Percentiles rank a stretch among this genome's conserved stretches.
Conservation (phyloP, 352 stramenopile species). For the Globisporangium parvum region DNA sequence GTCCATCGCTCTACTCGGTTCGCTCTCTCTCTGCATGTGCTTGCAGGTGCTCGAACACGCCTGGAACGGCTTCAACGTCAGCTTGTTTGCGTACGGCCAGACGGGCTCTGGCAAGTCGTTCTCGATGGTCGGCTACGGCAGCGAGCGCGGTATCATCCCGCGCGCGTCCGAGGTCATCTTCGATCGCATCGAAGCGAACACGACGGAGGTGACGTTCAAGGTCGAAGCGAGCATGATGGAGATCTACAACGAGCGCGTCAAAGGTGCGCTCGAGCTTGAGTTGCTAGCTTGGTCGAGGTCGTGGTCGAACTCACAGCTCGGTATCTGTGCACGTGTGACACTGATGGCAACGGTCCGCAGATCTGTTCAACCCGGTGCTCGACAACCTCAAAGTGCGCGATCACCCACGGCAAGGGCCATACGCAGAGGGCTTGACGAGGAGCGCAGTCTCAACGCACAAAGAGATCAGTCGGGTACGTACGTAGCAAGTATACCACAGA, state of each 20-base stretch:
- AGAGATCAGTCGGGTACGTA: constrained; percentile 70
- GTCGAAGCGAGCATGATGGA: constrained; percentile 89
- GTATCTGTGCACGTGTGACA: not conserved
- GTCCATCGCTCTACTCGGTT: too few species aligned
- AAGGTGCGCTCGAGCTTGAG: constrained; percentile 28
- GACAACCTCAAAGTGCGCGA: constrained; percentile 88
- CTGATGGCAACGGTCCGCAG: constrained; percentile 16
- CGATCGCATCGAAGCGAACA: constrained; percentile 55
- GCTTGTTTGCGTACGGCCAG: constrained; percentile 83
- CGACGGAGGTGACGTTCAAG: constrained; percentile 55
- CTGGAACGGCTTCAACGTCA: constrained; percentile 89
- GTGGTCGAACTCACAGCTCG: not conserved
- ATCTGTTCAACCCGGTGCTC: constrained; percentile 78
- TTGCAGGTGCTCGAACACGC: constrained; percentile 77
- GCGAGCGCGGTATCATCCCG: constrained; percentile 80
- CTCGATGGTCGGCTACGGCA: constrained; percentile 84
- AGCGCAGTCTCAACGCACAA: constrained; percentile 76
- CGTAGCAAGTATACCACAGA: too few species aligned
- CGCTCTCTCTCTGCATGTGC: not conserved
- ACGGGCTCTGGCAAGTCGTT: constrained; percentile 85
- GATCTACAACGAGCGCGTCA: constrained; percentile 87
- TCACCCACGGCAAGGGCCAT: constrained; percentile 78
- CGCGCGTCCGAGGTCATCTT: constrained; percentile 82
- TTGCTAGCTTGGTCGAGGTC: too few species aligned
- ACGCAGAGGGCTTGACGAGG: constrained; percentile 73